A percentile compares a stretch with the other conserved stretches of the same genome.
phyloP scores from a whole-genome alignment of 352 stramenopile genomes.

The Phytophthora cryptogea region DNA sequence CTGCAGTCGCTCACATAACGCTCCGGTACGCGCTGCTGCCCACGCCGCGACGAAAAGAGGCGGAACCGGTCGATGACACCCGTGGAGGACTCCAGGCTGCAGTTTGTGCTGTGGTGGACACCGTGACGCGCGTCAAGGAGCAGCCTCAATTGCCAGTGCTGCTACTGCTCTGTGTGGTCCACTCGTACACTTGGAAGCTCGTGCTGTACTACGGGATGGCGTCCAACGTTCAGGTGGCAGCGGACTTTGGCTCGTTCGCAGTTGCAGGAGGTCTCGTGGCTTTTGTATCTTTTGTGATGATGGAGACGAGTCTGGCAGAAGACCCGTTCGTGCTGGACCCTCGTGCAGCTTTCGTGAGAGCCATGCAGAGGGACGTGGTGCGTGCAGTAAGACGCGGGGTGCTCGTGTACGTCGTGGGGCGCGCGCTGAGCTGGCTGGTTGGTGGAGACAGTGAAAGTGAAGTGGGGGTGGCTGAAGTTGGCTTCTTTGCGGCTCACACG shows the following conservation, averaged over 20 bases:
- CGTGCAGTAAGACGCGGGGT: slow-evolving; percentile 48
- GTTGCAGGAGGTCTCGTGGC: slow-evolving; percentile 42
- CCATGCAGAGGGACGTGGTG: slow-evolving; percentile 49
- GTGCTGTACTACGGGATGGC: slow-evolving; percentile 43
- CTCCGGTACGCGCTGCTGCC: slow-evolving; percentile 55
- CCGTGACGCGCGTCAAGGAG: slow-evolving; percentile 32
- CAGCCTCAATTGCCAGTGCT: slow-evolving; percentile 56
- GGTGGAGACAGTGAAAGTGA: slow-evolving; percentile 1
- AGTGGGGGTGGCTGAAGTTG: not conserved
- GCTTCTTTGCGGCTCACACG: slow-evolving; percentile 34
- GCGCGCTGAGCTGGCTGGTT: slow-evolving; percentile 29
- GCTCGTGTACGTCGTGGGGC: slow-evolving; percentile 39
- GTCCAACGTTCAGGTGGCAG: slow-evolving; percentile 10
- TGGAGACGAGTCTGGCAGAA: slow-evolving; percentile 46
- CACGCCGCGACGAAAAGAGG: slow-evolving; percentile 26
- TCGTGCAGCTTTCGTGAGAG: slow-evolving; percentile 35
- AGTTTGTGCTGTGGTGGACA: slow-evolving; percentile 42
- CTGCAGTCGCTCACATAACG: slow-evolving; percentile 39
- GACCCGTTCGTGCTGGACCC: slow-evolving; percentile 63
- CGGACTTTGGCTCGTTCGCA: slow-evolving; percentile 44
- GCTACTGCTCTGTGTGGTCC: slow-evolving; percentile 43
- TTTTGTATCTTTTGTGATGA: slow-evolving; percentile 47
- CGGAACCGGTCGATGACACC: slow-evolving; percentile 26
- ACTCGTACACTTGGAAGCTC: slow-evolving; percentile 61
- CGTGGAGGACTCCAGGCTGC: slow-evolving; percentile 38